A percentile compares a stretch with the other conserved stretches of the same genome.
phyloP scores from a whole-genome alignment of 768 basidiomycete species.

The Serendipita vermifera region DNA sequence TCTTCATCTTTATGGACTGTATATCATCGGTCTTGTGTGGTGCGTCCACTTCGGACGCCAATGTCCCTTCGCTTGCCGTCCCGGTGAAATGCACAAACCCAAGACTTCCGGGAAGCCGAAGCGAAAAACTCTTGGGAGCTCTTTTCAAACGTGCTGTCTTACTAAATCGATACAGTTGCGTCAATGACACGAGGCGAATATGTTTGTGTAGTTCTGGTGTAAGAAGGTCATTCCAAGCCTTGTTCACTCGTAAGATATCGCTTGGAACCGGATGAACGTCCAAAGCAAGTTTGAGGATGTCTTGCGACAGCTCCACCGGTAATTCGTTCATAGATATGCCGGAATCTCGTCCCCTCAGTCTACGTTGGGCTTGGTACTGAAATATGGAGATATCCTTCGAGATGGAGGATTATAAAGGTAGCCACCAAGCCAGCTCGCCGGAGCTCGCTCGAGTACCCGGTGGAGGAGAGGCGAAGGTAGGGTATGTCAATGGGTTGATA shows the following conservation, averaged over 20 bases:
- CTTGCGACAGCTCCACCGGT: too few relatives aligned
- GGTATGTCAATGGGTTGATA: too few relatives aligned
- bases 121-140: conserved; percentile 18
- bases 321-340: too few relatives aligned
- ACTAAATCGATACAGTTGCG: conserved; percentile 20
- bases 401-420: too few relatives aligned
- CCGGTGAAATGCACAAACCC: background rate
- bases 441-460: too few relatives aligned
- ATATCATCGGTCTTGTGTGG: background rate
- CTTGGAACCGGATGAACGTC: conserved; percentile 1
- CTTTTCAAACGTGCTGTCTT: conserved; percentile 15
- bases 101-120: conserved; percentile 2
- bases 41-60: conserved; percentile 19
- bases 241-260: background rate
- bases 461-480: too few relatives aligned
- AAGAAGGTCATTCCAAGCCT: background rate
- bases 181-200: conserved; percentile 19
- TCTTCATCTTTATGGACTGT: background rate
- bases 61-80: conserved; percentile 13
- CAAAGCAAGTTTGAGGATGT: too few relatives aligned
- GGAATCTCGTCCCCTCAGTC: too few relatives aligned
- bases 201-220: conserved; percentile 17
- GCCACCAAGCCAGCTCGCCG: too few relatives aligned
- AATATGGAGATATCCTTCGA: too few relatives aligned
- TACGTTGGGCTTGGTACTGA: too few relatives aligned